Percentiles rank a stretch among this genome's conserved stretches.
Conservation (phyloP, 208 protist genomes). For the Phytomonas sp. region DNA sequence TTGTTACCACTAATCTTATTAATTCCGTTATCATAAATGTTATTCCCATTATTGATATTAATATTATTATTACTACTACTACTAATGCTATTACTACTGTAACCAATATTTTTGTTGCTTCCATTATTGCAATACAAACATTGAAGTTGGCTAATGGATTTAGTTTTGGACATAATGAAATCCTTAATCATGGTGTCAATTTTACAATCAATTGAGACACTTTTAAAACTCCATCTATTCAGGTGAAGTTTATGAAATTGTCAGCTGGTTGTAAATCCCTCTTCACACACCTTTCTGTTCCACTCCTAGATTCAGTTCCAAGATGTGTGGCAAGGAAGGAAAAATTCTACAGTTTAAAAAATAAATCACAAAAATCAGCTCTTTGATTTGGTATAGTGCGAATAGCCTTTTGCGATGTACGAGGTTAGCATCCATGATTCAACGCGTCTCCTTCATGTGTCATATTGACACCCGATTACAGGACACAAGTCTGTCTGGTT, state of each 20-base stretch:
- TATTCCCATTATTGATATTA: not conserved
- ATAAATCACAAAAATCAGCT: not conserved
- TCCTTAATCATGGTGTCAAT: not conserved
- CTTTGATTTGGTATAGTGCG: not conserved
- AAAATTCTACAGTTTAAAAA: not conserved
- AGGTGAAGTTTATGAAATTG: not conserved
- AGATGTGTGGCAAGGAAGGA: not conserved
- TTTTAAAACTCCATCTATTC: not conserved
- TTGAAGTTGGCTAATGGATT: not conserved
- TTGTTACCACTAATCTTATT: not conserved
- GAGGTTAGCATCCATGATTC: not conserved
- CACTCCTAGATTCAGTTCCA: not conserved
- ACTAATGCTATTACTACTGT: slow-evolving; percentile 7
- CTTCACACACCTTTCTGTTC: not conserved
- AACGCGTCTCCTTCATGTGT: not conserved
- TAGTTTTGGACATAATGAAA: not conserved
- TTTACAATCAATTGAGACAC: not conserved
- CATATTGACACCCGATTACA: not conserved
- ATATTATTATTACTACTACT: slow-evolving; percentile 12
- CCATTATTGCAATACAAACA: not conserved
- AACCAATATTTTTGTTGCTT: slow-evolving; percentile 5
- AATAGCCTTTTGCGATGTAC: not conserved
- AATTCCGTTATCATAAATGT: slow-evolving; percentile 7
- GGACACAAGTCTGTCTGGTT: not conserved
- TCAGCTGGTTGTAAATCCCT: not conserved